phyloP scores from a whole-genome alignment of 169 alveolate genomes.

The Perkinsus chesapeaki region DNA sequence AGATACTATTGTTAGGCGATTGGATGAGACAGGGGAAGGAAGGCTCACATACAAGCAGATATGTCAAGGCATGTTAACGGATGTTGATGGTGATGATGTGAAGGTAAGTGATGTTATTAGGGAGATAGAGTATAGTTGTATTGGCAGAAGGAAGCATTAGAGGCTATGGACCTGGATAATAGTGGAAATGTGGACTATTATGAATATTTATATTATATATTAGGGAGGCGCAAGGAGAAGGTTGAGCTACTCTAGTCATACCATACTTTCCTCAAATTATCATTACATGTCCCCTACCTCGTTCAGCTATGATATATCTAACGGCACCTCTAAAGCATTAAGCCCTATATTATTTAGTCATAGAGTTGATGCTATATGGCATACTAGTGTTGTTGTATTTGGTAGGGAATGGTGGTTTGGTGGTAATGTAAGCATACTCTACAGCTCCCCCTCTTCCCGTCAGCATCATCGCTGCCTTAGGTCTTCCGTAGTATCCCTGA shows the following conservation, averaged over 20 bases:
- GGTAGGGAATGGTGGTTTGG: neutral
- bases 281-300: neutral
- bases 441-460: no score
- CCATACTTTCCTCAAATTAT: neutral
- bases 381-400: neutral
- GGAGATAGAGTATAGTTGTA: neutral
- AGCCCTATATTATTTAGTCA: neutral
- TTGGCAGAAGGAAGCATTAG: neutral
- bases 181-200: neutral
- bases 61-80: neutral
- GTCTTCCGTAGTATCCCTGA: neutral
- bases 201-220: neutral
- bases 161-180: neutral
- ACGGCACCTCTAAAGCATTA: neutral
- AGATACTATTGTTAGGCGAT: neutral
- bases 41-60: neutral
- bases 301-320: neutral
- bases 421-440: neutral
- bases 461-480: neutral
- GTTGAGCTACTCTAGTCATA: neutral
- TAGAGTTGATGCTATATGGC: neutral
- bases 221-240: neutral
- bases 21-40: neutral
- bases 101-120: neutral
- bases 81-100: neutral